Base-by-base conservation (phyloP, 202 grass and related monocot species). In the Carex arenaria region DNA sequence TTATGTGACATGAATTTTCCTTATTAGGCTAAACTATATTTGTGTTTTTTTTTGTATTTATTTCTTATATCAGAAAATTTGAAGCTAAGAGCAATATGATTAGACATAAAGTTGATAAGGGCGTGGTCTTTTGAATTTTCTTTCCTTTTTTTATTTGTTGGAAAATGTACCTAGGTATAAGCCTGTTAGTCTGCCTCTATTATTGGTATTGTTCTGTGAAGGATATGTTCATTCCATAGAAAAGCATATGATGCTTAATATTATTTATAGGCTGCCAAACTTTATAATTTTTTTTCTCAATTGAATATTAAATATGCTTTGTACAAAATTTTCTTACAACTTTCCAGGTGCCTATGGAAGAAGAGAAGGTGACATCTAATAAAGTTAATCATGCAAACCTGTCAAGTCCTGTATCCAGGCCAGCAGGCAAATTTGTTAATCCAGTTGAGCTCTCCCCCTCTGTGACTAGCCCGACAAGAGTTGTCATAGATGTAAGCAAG, bases 311-410 rank as follows among this genome's bases (percentile, higher is more conserved):
- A 84, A 79, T 60, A 82, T 79, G 51, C 56, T 61, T n/a, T 36
- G 63, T 31, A 81, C 31, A 55, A 68, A 66, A n/a, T 61, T 42
- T 84, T 67, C 84, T 8, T 78, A 11, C 82, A 0, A 22, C 64
- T 60, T 92, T 82, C 22, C 87, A 99, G 96, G 86, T 89, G 60
- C 89, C 86, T 72, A 52, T 79, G 82, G 91, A 92, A 90, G 93
- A 98, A 90, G 89, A 87, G 85, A 96, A 89, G 80, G 49, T 55
- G 45, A 82, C 80, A 36, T 87, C 71, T 84, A 85, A 64, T 82
- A 93, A 92, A 88, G 73, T 47, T 84, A 94, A 40, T 79, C 84
- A 80, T 71, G 19, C 52, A 43, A 49, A 19, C 64, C 83, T 85
- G 84, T 83, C 52, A 68, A 86, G 81, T 92, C 74, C 82, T 84